Conservation (phyloP, 75 land plant genomes). For the Adiantum capillusveneris region DNA sequence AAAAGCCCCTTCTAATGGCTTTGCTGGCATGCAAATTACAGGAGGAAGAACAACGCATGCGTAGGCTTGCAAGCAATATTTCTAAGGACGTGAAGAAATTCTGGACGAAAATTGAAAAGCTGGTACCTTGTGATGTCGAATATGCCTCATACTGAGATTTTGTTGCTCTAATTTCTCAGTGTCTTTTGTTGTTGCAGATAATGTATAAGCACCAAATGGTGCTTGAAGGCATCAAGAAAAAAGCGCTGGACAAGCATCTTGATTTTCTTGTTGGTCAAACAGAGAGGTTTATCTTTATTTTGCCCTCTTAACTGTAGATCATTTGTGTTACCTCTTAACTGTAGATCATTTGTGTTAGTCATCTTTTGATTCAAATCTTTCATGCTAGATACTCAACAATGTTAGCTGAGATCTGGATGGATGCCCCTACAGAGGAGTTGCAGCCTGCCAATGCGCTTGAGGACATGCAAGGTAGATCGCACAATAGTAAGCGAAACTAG, state of each 20-base stretch:
- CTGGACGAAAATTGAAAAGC: slow-evolving; percentile 95
- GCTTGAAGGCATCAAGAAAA: slow-evolving; percentile 85
- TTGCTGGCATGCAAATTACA: slow-evolving; percentile 13
- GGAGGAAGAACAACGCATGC: slow-evolving; percentile 90
- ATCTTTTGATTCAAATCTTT: not conserved
- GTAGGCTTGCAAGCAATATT: slow-evolving; percentile 83
- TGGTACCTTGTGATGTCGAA: slow-evolving; percentile 62
- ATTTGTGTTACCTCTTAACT: no score
- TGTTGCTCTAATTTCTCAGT: slow-evolving; percentile 1
- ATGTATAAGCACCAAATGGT: slow-evolving; percentile 88
- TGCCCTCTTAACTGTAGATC: no score
- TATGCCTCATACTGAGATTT: no score
- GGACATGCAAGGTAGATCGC: no score
- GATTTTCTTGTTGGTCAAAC: slow-evolving; percentile 98
- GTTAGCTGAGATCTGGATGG: slow-evolving; percentile 92
- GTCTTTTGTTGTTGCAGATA: slow-evolving; percentile 38
- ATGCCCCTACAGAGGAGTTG: slow-evolving; percentile 13
- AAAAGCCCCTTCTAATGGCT: no score
- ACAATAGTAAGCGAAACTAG: no score
- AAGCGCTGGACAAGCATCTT: slow-evolving; percentile 93
- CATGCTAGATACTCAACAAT: slow-evolving; percentile 85
- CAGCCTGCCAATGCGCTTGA: not conserved
- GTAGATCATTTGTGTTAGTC: not conserved
- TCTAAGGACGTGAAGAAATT: slow-evolving; percentile 98
- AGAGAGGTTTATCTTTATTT: slow-evolving; percentile 57